Evolutionary conservation across 129 eudicot species (phyloP).

Genomic region (Sambucus nigra): DNA sequence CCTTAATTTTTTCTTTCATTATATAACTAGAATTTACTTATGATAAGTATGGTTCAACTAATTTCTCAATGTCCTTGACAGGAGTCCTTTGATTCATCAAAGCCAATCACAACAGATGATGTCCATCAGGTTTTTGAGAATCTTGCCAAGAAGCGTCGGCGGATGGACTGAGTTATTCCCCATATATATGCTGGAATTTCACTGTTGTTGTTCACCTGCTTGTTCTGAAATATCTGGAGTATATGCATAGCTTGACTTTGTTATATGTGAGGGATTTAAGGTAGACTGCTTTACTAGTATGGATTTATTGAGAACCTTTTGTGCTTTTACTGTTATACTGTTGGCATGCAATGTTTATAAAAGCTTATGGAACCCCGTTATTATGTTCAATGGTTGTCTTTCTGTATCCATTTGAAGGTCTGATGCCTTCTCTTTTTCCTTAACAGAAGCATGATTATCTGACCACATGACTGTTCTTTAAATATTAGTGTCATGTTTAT

Average conservation of each 20-base stretch:
- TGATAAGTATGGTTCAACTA: background rate
- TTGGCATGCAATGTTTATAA: background rate
- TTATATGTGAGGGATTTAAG: too few relatives aligned
- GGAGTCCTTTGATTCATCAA: conserved; percentile 64
- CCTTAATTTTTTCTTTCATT: too few relatives aligned
- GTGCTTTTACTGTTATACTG: background rate
- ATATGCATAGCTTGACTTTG: background rate
- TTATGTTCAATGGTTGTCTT: background rate
- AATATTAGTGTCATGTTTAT: too few relatives aligned
- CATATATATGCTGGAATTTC: background rate
- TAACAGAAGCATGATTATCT: too few relatives aligned
- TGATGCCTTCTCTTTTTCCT: too few relatives aligned
- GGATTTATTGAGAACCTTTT: background rate
- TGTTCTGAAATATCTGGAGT: background rate
- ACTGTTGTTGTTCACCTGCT: background rate
- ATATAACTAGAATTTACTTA: background rate
- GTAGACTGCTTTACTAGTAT: background rate
- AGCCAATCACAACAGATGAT: conserved; percentile 66
- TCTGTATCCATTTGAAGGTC: too few relatives aligned
- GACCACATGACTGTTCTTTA: too few relatives aligned
- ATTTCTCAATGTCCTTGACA: conserved; percentile 19
- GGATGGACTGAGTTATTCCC: conserved; percentile 29
- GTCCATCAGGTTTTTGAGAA: conserved; percentile 79
- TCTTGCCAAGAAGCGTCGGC: conserved; percentile 71
- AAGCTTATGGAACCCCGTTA: background rate